These are phyloP conservation scores for Phylloporus sp. DNA, from an alignment of 1,284 basidiomycete species.

Conservation along the genomic window DNA sequence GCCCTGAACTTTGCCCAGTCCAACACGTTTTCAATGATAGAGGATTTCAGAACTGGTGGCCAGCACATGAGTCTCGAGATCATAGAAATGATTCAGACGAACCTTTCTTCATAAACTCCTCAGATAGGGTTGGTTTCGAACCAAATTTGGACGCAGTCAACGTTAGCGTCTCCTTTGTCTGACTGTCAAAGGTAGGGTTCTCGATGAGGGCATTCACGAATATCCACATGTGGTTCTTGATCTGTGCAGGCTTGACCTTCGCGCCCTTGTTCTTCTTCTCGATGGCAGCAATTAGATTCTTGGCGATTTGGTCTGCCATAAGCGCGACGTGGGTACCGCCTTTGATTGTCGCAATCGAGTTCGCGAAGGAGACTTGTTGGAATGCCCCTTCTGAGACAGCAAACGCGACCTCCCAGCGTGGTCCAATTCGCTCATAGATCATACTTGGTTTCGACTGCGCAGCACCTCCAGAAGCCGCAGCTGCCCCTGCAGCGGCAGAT, in stretches of 20 bases:
- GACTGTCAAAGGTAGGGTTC: slow-evolving; percentile 99
- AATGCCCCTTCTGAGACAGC: slow-evolving; percentile 91
- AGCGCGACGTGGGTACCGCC: slow-evolving; percentile 94
- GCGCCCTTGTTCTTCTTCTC: slow-evolving; percentile 97
- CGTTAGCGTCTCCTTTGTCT: slow-evolving; percentile 97
- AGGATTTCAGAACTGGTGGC: slow-evolving; percentile 79
- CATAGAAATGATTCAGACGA: slow-evolving; percentile 20
- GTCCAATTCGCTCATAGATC: slow-evolving; percentile 81
- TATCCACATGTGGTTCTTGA: slow-evolving; percentile 99
- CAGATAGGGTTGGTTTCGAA: slow-evolving; percentile 80
- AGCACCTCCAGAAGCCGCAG: slow-evolving; percentile 72
- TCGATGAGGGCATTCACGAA: slow-evolving; percentile 97
- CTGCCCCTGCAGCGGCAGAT: slow-evolving; percentile 69
- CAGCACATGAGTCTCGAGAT: slow-evolving; percentile 12
- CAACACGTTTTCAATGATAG: slow-evolving; percentile 92
- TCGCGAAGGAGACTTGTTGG: slow-evolving; percentile 97
- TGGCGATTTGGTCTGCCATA: slow-evolving; percentile 90
- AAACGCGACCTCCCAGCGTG: slow-evolving; percentile 97
- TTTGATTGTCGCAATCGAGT: slow-evolving; percentile 97
- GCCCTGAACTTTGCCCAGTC: slow-evolving; percentile 98
- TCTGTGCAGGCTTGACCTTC: slow-evolving; percentile 89
- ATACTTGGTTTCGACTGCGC: slow-evolving; percentile 77
- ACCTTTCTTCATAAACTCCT: slow-evolving; percentile 98
- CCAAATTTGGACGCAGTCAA: slow-evolving; percentile 91
- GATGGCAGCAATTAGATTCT: slow-evolving; percentile 80